A percentile compares a stretch with the other conserved stretches of the same genome.
phyloP scores from a whole-genome alignment of 2,329 filamentous ascomycete genomes.

The Alternaria triticina region DNA sequence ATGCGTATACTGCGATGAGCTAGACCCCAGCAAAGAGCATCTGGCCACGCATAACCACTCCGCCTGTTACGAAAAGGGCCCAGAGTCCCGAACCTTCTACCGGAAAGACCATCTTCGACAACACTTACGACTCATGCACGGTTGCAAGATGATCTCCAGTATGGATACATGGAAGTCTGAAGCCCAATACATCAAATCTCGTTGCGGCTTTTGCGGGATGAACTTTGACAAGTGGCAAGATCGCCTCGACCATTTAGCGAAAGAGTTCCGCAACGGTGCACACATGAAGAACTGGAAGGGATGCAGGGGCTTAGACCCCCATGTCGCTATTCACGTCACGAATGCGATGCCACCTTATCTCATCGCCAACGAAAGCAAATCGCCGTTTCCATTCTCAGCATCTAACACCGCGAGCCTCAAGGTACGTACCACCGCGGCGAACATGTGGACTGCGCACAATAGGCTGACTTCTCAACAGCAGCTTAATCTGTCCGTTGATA shows the following conservation, averaged over 20 bases:
- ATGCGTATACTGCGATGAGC: slow-evolving; percentile 65
- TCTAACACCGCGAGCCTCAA: slow-evolving; percentile 43
- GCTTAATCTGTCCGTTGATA: slow-evolving; percentile 18
- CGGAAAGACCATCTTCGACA: slow-evolving; percentile 68
- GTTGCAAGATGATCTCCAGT: slow-evolving; percentile 64
- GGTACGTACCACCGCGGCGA: slow-evolving; percentile 20
- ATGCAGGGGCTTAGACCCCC: slow-evolving; percentile 59
- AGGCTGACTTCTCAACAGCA: slow-evolving; percentile 26
- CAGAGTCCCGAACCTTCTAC: slow-evolving; percentile 68
- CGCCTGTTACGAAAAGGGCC: slow-evolving; percentile 70
- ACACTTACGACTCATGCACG: slow-evolving; percentile 66
- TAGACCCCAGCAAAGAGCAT: slow-evolving; percentile 62
- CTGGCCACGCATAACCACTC: slow-evolving; percentile 65
- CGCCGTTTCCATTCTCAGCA: slow-evolving; percentile 57
- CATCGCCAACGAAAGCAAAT: slow-evolving; percentile 56
- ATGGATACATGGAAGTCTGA: slow-evolving; percentile 71
- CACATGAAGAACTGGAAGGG: slow-evolving; percentile 63
- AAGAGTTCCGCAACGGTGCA: slow-evolving; percentile 61
- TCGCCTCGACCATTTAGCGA: slow-evolving; percentile 60
- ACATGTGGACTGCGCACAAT: neutral
- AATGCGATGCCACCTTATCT: slow-evolving; percentile 61
- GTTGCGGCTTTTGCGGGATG: slow-evolving; percentile 61
- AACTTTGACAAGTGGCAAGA: slow-evolving; percentile 59
- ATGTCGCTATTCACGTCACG: slow-evolving; percentile 56
- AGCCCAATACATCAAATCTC: slow-evolving; percentile 60